Conservation (phyloP, 2,329 filamentous ascomycete genomes). For the Rutstroemia sp. region DNA sequence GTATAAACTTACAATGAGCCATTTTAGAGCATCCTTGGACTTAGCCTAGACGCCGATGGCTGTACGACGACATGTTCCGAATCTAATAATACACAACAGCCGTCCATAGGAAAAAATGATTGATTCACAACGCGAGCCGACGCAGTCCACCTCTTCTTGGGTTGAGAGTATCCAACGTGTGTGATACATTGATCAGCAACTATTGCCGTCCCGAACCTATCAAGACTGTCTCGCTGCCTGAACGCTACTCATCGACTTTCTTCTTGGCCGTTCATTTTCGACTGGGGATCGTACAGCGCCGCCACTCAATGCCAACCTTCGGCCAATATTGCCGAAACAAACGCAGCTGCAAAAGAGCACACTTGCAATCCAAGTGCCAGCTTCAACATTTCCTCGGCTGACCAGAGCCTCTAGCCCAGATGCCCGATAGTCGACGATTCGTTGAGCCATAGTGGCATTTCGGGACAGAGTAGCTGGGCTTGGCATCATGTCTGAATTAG, state of each 20-base stretch:
- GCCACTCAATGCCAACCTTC: slow-evolving; percentile 51
- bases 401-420: slow-evolving; percentile 42
- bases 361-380: slow-evolving; percentile 83
- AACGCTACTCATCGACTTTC: slow-evolving; percentile 1
- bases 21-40: no score
- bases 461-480: slow-evolving; percentile 40
- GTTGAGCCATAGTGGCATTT: slow-evolving; percentile 13
- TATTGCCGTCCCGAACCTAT: background rate
- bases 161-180: background rate
- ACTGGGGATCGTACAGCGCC: background rate
- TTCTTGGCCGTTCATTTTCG: background rate
- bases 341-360: slow-evolving; percentile 92
- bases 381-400: slow-evolving; percentile 57
- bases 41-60: no score
- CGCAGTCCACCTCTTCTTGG: no score
- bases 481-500: slow-evolving; percentile 74
- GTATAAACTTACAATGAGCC: no score
- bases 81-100: background rate
- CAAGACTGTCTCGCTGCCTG: slow-evolving; percentile 5
- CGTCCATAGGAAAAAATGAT: no score
- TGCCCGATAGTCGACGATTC: slow-evolving; percentile 8
- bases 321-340: slow-evolving; percentile 92
- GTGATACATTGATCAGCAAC: background rate
- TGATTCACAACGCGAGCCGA: no score
- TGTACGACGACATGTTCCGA: no score